These are phyloP conservation scores for Linnemannia hyalina DNA, from an alignment of 192 early-diverging fungal species.

Conservation along the genomic window DNA sequence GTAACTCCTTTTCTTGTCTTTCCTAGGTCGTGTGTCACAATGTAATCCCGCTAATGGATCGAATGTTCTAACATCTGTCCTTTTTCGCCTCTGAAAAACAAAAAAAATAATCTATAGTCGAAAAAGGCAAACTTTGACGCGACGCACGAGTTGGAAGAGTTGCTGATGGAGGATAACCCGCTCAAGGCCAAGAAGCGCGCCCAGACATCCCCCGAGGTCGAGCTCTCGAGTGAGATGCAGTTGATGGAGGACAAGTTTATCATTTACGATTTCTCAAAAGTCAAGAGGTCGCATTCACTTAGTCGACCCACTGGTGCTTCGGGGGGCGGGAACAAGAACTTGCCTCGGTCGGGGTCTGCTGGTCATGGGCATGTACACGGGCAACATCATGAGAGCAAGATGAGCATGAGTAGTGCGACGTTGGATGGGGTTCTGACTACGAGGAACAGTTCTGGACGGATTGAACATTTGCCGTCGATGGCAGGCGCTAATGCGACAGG, in stretches of 20 bases:
- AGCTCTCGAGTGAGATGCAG: conserved; percentile 72
- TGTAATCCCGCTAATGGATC: too few species aligned
- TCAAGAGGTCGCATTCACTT: conserved; percentile 33
- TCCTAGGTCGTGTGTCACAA: neutral
- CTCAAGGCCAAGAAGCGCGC: conserved; percentile 81
- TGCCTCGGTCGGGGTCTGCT: conserved; percentile 14
- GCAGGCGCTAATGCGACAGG: neutral
- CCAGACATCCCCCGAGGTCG: conserved; percentile 55
- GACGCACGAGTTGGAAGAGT: conserved; percentile 95
- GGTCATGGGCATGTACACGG: neutral
- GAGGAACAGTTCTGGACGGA: conserved; percentile 25
- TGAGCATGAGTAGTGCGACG: conserved; percentile 23
- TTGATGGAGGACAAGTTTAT: conserved; percentile 86
- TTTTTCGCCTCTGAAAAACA: neutral
- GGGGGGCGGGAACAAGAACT: conserved; percentile 4
- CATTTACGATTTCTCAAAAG: conserved; percentile 79
- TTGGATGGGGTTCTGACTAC: conserved; percentile 21
- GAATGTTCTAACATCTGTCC: too few species aligned
- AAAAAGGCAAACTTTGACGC: conserved; percentile 96
- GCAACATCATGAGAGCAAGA: conserved; percentile 12
- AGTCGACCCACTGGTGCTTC: neutral
- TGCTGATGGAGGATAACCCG: conserved; percentile 96
- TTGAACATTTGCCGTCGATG: conserved; percentile 31
- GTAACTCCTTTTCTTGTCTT: conserved; percentile 57
- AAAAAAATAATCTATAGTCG: conserved; percentile 63